Evolutionary conservation across 805 yeast species (phyloP), one percentile per base, ranked within the genome.

Genomic region (Phaffomyces antillensis): DNA sequence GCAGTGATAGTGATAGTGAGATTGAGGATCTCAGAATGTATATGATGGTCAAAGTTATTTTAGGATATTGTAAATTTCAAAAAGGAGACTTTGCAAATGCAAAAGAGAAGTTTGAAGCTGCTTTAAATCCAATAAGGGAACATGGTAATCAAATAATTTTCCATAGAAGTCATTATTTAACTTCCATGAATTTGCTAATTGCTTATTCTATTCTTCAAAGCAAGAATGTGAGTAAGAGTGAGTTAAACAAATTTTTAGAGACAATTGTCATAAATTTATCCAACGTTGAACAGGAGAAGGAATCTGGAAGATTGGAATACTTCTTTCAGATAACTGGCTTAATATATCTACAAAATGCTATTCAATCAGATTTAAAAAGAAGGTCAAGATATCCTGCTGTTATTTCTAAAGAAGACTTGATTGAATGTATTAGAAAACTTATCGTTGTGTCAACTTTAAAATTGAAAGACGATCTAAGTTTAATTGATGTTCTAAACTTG

Each of bases 381-480:
- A 3, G 18, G 8, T 16, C 35, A 16, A 32, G 18, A 16, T 8
- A 4, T 6, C 10, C 13, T 10, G 23, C 12, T 17, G 13, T 17
- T 10, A 17, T 34, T 11, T 32, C 41, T 33, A 41, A 16, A 24
- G 26, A 38, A 17, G 31, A 38, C n/a, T 28, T 51, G 32, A 49
- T 42, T 37, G 56, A 49, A 9, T 41, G 43, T 11, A 41, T 50
- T 3, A 38, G 55, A 34, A 51, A 50, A 31, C 35, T 54, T 20
- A 48, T 55, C 16, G 42, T 54, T n/a, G 43, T 45, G 5, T 43
- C 52, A 6, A 37, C 49, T 9, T 17, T 50, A 6, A 47, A 48
- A 20, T 28, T 60, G 2, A 45, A 50, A 1, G 77, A 72, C 45
- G 76, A 75, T 52, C 67, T 73, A 0, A 44, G 57, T 1, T 53